These are phyloP conservation scores for Scopulariopsis brevicaulis DNA, from an alignment of 2,329 filamentous ascomycete species.

Conservation along the genomic window DNA sequence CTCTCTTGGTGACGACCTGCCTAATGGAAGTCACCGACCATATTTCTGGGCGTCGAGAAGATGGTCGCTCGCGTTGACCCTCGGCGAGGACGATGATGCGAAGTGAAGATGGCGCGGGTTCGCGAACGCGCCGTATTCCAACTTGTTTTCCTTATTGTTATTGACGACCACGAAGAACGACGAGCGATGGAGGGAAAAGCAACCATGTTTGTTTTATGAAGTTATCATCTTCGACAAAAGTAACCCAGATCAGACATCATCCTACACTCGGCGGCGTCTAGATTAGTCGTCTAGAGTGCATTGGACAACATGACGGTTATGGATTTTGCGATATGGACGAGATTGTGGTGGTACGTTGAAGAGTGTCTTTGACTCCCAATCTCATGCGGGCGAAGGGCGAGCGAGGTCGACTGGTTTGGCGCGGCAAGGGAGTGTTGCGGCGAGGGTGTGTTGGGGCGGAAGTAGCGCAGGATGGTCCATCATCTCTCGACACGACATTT, in stretches of 20 bases:
- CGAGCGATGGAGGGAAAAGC: background rate
- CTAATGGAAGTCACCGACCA: background rate
- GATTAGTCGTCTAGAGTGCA: constrained; percentile 32
- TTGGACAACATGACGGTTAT: constrained; percentile 53
- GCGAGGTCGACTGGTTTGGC: background rate
- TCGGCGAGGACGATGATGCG: background rate
- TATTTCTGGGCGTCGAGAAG: background rate
- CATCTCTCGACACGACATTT: background rate
- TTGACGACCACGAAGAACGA: background rate
- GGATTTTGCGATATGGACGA: constrained; percentile 41
- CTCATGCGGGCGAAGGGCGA: background rate
- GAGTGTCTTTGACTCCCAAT: constrained; percentile 1
- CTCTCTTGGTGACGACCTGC: background rate
- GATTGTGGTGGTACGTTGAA: constrained; percentile 5
- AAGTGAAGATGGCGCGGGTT: background rate
- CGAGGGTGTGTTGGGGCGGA: background rate
- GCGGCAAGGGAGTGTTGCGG: background rate
- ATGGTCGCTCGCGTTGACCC: background rate
- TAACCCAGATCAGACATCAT: constrained; percentile 42
- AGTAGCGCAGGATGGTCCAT: background rate
- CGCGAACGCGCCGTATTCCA: background rate
- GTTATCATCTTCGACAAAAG: constrained; percentile 35
- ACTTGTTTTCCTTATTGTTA: background rate
- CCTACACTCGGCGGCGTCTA: constrained; percentile 38
- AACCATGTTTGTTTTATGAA: constrained; percentile 17